Evolutionary conservation across 257 asterid species (phyloP), one percentile per base, ranked within the genome.

Genomic region (Capsicum rhomboideum): DNA sequence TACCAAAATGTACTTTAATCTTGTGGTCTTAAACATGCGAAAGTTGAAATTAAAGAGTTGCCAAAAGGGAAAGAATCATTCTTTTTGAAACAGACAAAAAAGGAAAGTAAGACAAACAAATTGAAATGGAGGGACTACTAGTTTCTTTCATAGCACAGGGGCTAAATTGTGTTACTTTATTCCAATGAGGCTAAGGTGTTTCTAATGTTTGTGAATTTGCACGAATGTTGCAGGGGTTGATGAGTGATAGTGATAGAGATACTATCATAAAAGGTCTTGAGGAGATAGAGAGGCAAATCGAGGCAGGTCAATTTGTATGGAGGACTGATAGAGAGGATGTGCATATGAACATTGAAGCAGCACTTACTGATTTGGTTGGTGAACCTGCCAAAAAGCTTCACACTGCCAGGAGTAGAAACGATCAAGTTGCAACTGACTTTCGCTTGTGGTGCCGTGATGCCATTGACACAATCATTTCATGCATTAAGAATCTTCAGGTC

Each of bases 311-410:
- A 84, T 96, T 96, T 64, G 87, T 84, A n/a, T 96, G 99, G 98
- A 89, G 98, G 92, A 91, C 93, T 31, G 98, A 96, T 84, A 92
- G 99, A 85, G 99, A 96, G 91, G 99, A 96, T 82, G 99, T 96
- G 77, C 99, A 93, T 86, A 96, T 96, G 99, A 96, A 96, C 88
- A 96, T 96, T 49, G 99, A 96, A 89, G 99, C 99, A 42, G 92
- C 98, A 0, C 99, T 96, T 44, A 96, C 97, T 1, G 98, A 96
- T 88, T 88, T 96, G 84, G 93, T 96, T 82, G 99, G 99, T 5
- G 99, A 96, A 89, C 95, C 99, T 37, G 99, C 99, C 4, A 96
- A 96, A 91, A 96, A 94, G 91, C 98, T 96, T 31, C 99, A 96
- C 86, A 96, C 99, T 59, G 99, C 98, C 0, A 92, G 99, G 71